These are phyloP conservation scores for Ilex asprella DNA, from an alignment of 257 asterid species.

Conservation along the genomic window DNA sequence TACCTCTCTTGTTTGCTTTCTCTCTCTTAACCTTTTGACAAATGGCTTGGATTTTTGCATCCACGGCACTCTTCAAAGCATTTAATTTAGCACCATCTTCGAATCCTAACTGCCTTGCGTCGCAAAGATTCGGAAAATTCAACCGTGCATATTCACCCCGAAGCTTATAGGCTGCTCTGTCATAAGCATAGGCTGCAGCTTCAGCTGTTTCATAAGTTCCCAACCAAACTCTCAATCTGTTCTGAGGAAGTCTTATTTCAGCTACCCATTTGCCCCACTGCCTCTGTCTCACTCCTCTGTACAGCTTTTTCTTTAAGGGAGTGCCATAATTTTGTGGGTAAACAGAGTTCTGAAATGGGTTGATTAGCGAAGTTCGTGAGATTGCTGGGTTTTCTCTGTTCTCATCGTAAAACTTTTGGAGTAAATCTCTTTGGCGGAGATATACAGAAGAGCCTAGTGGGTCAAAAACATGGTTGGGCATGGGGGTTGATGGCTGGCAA, in stretches of 20 bases:
- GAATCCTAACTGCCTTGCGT: slow-evolving; percentile 46
- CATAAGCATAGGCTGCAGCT: slow-evolving; percentile 44
- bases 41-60: slow-evolving; percentile 78
- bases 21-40: slow-evolving; percentile 65
- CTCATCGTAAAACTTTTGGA: slow-evolving; percentile 42
- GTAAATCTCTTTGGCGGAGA: slow-evolving; percentile 52
- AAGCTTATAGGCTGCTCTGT: slow-evolving; percentile 37
- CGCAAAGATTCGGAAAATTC: slow-evolving; percentile 38
- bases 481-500: slow-evolving; percentile 28
- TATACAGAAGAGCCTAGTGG: slow-evolving; percentile 74
- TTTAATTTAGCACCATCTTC: slow-evolving; percentile 37
- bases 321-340: slow-evolving; percentile 23
- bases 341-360: slow-evolving; percentile 20
- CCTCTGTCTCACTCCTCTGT: slow-evolving; percentile 46
- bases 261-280: slow-evolving; percentile 67
- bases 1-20: slow-evolving; percentile 28
- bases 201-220: slow-evolving; percentile 49
- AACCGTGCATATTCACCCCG: slow-evolving; percentile 47
- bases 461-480: slow-evolving; percentile 19
- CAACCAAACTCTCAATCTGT: slow-evolving; percentile 42
- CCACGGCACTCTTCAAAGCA: slow-evolving; percentile 72
- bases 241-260: slow-evolving; percentile 39
- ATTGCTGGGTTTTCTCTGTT: slow-evolving; percentile 20
- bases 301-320: slow-evolving; percentile 68
- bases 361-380: slow-evolving; percentile 3